Conservation (phyloP, 2,329 filamentous ascomycete genomes). For the Alternaria brassicae region DNA sequence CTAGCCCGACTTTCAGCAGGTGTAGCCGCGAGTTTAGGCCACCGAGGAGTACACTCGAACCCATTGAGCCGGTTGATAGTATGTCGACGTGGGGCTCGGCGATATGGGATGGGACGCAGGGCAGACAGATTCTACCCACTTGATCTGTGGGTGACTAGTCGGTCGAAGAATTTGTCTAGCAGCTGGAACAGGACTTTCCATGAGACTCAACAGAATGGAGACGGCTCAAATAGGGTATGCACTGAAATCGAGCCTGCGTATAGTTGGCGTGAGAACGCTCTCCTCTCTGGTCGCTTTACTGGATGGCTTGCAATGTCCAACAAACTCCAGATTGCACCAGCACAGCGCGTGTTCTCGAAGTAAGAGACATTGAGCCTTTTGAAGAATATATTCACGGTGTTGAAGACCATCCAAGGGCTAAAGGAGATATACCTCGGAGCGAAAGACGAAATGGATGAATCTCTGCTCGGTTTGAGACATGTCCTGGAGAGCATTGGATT, state of each 20-base stretch:
- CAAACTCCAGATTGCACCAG: not conserved
- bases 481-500: not conserved
- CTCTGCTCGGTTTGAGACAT: not conserved
- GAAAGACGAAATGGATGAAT: not conserved
- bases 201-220: not conserved
- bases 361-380: not conserved
- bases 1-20: constrained; percentile 25
- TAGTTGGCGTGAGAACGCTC: not conserved
- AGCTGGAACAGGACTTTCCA: not conserved
- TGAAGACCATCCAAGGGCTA: not conserved
- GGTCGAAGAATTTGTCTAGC: not conserved
- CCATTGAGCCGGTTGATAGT: constrained; percentile 22
- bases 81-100: constrained; percentile 15
- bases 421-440: not conserved
- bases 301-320: not conserved
- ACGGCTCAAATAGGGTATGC: not conserved
- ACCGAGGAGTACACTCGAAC: constrained; percentile 20
- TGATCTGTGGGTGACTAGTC: not conserved
- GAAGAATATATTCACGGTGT: not conserved
- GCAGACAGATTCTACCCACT: constrained; percentile 12
- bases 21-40: constrained; percentile 24
- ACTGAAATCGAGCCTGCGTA: too few species aligned
- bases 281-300: not conserved
- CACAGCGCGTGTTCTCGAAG: not conserved
- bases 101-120: constrained; percentile 25